A percentile compares a stretch with the other conserved stretches of the same genome.
Evolutionary conservation across 371 early-diverging fungal genomes (phyloP).

Genomic region (Massospora cicadina): DNA sequence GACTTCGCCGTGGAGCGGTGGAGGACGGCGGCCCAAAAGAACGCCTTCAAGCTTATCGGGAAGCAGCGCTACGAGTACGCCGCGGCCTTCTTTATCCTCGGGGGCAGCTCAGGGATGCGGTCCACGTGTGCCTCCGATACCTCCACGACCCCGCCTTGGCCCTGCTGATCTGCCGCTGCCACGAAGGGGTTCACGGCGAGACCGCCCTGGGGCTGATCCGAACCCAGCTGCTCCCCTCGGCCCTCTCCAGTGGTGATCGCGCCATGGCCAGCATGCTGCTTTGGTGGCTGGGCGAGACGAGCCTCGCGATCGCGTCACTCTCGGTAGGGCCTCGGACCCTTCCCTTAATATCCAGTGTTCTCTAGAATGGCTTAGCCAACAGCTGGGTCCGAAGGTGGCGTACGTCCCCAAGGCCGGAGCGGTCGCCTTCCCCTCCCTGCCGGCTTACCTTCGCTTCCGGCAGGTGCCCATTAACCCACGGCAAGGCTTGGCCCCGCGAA

Average conservation of each 20-base stretch:
- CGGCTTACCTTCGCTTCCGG: neutral
- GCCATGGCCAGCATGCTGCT: neutral
- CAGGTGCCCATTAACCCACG: neutral
- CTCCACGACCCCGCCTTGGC: slow-evolving; percentile 82
- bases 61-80: slow-evolving; percentile 89
- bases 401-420: too few relatives aligned
- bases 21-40: slow-evolving; percentile 87
- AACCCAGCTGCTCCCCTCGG: neutral
- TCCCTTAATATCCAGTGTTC: neutral
- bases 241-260: neutral
- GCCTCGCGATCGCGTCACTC: neutral
- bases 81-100: slow-evolving; percentile 87
- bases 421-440: neutral
- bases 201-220: neutral
- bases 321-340: neutral
- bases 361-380: neutral
- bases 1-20: slow-evolving; percentile 75
- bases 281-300: neutral
- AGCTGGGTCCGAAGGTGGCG: neutral
- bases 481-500: neutral
- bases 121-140: slow-evolving; percentile 75
- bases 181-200: slow-evolving; percentile 25
- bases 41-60: slow-evolving; percentile 89
- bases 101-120: slow-evolving; percentile 68
- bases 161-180: slow-evolving; percentile 67